phyloP scores from a whole-genome alignment of 306 rosid genomes.

The Begonia masoniana region DNA sequence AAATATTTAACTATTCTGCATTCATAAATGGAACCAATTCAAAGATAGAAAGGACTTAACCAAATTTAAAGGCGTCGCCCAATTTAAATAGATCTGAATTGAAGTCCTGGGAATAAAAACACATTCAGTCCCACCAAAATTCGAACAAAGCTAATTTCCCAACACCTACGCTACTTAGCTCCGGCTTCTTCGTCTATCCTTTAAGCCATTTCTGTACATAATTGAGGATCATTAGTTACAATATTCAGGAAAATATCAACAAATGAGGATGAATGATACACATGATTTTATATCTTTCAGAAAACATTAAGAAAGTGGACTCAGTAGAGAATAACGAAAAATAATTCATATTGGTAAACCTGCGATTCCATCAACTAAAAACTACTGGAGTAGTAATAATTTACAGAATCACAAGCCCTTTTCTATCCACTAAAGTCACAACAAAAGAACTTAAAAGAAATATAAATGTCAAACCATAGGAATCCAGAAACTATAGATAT shows the following conservation, averaged over 20 bases:
- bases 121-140: slow-evolving; percentile 43
- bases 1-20: slow-evolving; percentile 36
- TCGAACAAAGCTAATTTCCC: slow-evolving; percentile 21
- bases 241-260: background rate
- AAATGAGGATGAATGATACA: background rate
- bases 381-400: too few relatives aligned
- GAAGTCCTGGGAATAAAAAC: slow-evolving; percentile 52
- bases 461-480: too few relatives aligned
- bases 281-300: too few relatives aligned
- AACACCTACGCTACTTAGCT: slow-evolving; percentile 36
- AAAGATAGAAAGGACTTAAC: slow-evolving; percentile 56
- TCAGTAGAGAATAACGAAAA: too few relatives aligned
- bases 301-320: too few relatives aligned
- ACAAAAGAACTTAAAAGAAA: too few relatives aligned
- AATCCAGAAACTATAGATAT: too few relatives aligned
- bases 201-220: slow-evolving; percentile 69
- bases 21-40: slow-evolving; percentile 28
- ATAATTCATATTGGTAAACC: too few relatives aligned
- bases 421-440: too few relatives aligned
- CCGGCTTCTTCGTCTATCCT: slow-evolving; percentile 87
- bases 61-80: slow-evolving; percentile 56
- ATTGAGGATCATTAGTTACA: background rate
- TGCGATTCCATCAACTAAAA: too few relatives aligned
- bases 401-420: too few relatives aligned
- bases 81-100: slow-evolving; percentile 41